A percentile compares a stretch with the other conserved stretches of the same genome.
These are phyloP conservation scores for Botryotinia calthae DNA, from an alignment of 2,329 filamentous ascomycete genomes.

Conservation along the genomic window DNA sequence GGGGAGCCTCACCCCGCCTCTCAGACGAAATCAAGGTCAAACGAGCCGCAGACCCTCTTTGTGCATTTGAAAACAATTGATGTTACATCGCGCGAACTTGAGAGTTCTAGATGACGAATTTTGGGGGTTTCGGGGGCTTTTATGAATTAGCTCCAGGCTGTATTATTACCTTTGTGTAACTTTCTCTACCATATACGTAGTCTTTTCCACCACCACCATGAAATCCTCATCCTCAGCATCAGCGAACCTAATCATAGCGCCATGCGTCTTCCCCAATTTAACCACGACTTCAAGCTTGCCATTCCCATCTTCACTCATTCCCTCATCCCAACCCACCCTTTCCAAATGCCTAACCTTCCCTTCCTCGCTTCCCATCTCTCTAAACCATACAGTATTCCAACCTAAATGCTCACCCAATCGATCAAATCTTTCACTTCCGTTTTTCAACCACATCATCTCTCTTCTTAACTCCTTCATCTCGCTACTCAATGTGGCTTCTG, in stretches of 20 bases:
- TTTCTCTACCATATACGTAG: not conserved
- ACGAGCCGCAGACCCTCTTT: not conserved
- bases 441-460: conserved; percentile 6
- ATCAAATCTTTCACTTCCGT: conserved; percentile 2
- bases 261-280: conserved; percentile 8
- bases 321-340: not conserved
- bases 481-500: not conserved
- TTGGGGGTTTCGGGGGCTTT: too few relatives aligned
- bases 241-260: not conserved
- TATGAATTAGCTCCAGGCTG: not conserved
- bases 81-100: not conserved
- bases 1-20: not conserved
- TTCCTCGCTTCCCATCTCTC: not conserved
- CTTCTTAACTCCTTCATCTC: conserved; percentile 8
- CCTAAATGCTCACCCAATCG: not conserved
- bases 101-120: not conserved
- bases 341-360: not conserved
- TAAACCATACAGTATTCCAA: conserved; percentile 7
- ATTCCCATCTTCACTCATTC: not conserved
- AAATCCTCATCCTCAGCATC: conserved; percentile 6
- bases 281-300: not conserved
- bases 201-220: not conserved
- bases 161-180: not conserved
- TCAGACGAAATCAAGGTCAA: not conserved
- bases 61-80: not conserved